These are phyloP conservation scores for Glycine latifolia DNA, from an alignment of 306 rosid genomes.

Conservation along the genomic window DNA sequence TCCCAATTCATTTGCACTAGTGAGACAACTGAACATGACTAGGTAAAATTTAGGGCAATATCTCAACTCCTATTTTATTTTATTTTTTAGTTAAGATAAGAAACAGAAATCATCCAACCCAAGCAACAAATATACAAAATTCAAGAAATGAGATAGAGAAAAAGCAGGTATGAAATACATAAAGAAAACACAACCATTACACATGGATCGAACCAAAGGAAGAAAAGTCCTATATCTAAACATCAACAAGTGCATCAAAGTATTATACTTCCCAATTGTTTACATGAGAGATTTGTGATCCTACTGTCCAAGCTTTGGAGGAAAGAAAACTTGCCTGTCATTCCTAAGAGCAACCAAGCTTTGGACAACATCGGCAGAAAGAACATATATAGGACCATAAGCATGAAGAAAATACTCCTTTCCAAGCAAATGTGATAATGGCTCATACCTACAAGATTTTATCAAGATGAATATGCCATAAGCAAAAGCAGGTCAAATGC, in stretches of 20 bases:
- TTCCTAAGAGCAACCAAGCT: slow-evolving; percentile 91
- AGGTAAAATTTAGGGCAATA: not conserved
- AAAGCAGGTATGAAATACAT: no score
- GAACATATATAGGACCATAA: slow-evolving; percentile 93
- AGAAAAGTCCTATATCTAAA: not conserved
- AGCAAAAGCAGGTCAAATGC: slow-evolving; percentile 15
- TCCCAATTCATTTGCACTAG: slow-evolving; percentile 9
- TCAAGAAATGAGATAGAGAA: no score
- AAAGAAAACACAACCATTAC: not conserved
- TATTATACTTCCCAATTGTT: not conserved
- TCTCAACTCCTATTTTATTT: not conserved
- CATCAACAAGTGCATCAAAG: slow-evolving; percentile 11
- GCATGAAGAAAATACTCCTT: slow-evolving; percentile 96
- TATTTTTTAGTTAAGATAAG: not conserved
- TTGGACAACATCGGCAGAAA: slow-evolving; percentile 95
- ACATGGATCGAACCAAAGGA: not conserved
- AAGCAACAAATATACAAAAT: not conserved
- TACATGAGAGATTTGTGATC: slow-evolving; percentile 22
- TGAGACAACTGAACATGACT: slow-evolving; percentile 1
- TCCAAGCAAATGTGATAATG: slow-evolving; percentile 83
- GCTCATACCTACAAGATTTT: slow-evolving; percentile 79
- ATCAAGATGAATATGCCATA: slow-evolving; percentile 16
- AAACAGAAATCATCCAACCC: slow-evolving; percentile 20
- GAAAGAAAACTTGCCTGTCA: slow-evolving; percentile 69
- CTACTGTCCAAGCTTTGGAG: slow-evolving; percentile 19